Evolutionary conservation across 225 moss, liverwort and hornwort species (phyloP), one percentile per base, ranked within the genome.

Genomic region (Anthoceros angustus): DNA sequence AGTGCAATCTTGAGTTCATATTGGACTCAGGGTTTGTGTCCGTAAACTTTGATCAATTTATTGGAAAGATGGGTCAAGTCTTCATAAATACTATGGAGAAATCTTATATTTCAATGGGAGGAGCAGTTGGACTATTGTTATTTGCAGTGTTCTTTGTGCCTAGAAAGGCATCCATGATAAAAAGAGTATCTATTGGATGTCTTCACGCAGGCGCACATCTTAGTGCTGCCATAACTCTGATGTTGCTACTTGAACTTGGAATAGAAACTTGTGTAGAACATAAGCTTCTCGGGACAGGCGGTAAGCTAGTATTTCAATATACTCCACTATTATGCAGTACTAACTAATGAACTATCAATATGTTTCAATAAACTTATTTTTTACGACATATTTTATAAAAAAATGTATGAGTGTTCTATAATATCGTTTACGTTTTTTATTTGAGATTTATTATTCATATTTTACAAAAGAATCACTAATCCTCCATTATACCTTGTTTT

Each of bases 81-180:
- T 98, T 98, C 41, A 45, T 98, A 63, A 85, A 91, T 70, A 98
- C 92, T 89, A 67, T 98, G 75, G 92, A 89, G 72, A 81, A 89
- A 63, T 89, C 92, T 63, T 98, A 98, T 66, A 81, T 98, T 64
- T 98, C 98, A 65, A 80, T 86, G 41, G 73, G 82, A 66, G 98
- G 87, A 65, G 84, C 86, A 65, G 69, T 86, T 69, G 74, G 42
- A 62, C 75, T 92, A 20, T 78, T 80, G 41, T 71, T 77, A 6
- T 72, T 80, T 42, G 87, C 81, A 40, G 79, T 89, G 74, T 63
- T 69, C 26, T 98, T 98, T 77, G 98, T 98, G 65, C 98, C 98
- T 41, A 87, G 89, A 5, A 98, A 92, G 73, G 98, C 92, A 41
- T 98, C 98, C 32, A 80, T 88, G 38, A 82, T 81, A 48, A 92